Evolutionary conservation across 495 filamentous ascomycete genomes (phyloP), one percentile per base, ranked within the genome.

Genomic region (Trichodelitschia bisporula): DNA sequence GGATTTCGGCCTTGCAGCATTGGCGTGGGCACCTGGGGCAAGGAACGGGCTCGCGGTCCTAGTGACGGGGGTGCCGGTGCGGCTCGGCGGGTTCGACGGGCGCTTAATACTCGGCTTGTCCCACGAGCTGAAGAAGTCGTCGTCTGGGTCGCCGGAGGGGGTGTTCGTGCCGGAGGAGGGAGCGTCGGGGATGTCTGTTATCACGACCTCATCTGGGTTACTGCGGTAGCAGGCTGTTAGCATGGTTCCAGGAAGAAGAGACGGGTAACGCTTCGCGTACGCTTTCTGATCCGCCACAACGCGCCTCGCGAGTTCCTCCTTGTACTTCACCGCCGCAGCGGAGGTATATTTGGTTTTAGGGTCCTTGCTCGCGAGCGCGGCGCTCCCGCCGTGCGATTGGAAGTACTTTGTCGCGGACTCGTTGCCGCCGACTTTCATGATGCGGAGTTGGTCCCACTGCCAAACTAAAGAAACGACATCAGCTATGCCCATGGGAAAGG

Each of bases 381-480:
- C 84, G 19, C 78, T 79, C 21, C 84, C 89, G 33, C 89, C 84
- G 47, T 97, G 79, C 33, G 74, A 69, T 53, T 92, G 82, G 58
- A 93, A 95, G 55, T 77, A 97, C 51, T 91, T 92, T 30, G 82
- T 95, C 15, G 86, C 89, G 18, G 82, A 91, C 52, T 95, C 86
- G 48, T 97, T 97, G 34, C 86, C 86, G 40, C 86, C 86, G 12
- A 92, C 78, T 54, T 95, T 95, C 86, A 97, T 97, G n/a, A 76
- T 52, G 24, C 86, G 75, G 19, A 97, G 66, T 46, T 95, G 83
- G 45, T 93, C 83, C 84, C 86, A 95, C 74, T 91, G 78, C 89
- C 89, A 97, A 58, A 89, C 86, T 97, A 44, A 29, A 30, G n/a
- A 9, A 2, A 16, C 16, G 31, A 47, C 28, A 15, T 51, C 42